These are phyloP conservation scores for bread wheat (Triticum aestivum) DNA, from an alignment of 176 grass and related monocot species.

Conservation along the genomic window DNA sequence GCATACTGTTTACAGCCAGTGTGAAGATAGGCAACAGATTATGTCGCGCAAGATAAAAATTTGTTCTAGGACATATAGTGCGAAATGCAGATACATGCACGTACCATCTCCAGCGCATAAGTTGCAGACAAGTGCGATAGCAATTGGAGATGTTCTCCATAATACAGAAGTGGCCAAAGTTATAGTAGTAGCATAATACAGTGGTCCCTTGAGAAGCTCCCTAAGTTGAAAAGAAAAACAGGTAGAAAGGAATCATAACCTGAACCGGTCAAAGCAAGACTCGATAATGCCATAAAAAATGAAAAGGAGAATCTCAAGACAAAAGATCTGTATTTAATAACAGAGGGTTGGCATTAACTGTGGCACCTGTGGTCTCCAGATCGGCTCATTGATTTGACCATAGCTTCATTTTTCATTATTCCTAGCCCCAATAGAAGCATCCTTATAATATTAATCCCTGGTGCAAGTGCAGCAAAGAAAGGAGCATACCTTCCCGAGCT, in stretches of 20 bases:
- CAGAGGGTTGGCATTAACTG: not conserved
- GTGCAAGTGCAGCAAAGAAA: conserved; percentile 74
- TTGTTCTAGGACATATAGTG: not conserved
- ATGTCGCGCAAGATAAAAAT: not conserved
- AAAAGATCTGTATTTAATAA: not conserved
- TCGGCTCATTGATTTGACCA: conserved; percentile 92
- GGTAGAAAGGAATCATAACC: not conserved
- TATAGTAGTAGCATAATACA: conserved; percentile 84
- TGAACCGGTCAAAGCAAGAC: conserved; percentile 6
- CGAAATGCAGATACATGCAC: not conserved
- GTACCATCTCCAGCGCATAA: conserved; percentile 94
- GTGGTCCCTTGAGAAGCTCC: conserved; percentile 93
- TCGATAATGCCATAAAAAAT: conserved; percentile 1
- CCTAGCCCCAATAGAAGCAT: conserved; percentile 81
- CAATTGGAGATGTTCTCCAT: conserved; percentile 81
- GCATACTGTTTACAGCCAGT: not conserved
- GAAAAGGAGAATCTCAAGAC: not conserved
- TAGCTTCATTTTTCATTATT: conserved; percentile 78
- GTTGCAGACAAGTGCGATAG: conserved; percentile 91
- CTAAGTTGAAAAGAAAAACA: conserved; percentile 42
- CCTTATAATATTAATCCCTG: conserved; percentile 74
- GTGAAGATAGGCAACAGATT: not conserved
- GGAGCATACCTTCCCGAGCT: conserved; percentile 69
- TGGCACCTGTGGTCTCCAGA: conserved; percentile 68
- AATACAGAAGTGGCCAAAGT: conserved; percentile 71